A percentile compares a stretch with the other conserved stretches of the same genome.
These are phyloP conservation scores for Backusella australiensis DNA, from an alignment of 192 early-diverging fungal genomes.

Conservation along the genomic window DNA sequence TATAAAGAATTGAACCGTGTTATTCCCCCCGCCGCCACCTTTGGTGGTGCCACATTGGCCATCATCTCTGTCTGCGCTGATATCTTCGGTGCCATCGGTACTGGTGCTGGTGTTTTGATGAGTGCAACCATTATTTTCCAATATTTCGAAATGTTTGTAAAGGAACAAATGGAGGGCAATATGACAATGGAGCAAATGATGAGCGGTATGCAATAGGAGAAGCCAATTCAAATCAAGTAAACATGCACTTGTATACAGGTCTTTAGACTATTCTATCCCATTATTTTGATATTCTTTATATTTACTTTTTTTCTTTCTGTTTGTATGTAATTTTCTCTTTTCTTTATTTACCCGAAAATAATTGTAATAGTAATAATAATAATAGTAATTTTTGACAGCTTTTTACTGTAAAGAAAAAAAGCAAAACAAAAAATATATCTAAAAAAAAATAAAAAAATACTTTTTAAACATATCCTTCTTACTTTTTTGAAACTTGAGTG, in stretches of 20 bases:
- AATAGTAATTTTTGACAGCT: background rate
- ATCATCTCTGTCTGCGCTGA: slow-evolving; percentile 94
- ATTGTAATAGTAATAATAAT: background rate
- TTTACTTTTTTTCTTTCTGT: background rate
- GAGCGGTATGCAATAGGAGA: background rate
- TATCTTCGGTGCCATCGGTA: slow-evolving; percentile 97
- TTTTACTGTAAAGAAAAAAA: too few relatives aligned
- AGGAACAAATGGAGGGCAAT: slow-evolving; percentile 73
- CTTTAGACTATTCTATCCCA: background rate
- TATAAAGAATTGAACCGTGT: slow-evolving; percentile 99
- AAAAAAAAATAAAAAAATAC: too few relatives aligned
- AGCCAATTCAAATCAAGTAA: background rate
- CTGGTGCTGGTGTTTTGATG: slow-evolving; percentile 97
- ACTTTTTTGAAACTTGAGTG: too few relatives aligned
- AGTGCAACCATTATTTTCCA: slow-evolving; percentile 68
- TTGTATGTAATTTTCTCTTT: background rate
- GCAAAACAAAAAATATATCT: too few relatives aligned
- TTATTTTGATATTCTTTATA: background rate
- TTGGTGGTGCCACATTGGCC: slow-evolving; percentile 96
- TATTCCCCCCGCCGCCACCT: slow-evolving; percentile 95
- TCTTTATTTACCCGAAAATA: too few relatives aligned
- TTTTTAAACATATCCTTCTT: too few relatives aligned
- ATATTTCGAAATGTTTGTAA: slow-evolving; percentile 97
- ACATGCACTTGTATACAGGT: background rate
- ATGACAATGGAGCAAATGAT: slow-evolving; percentile 8